Evolutionary conservation across 345 rosid species (phyloP).

Genomic region (Syzygium aqueum): DNA sequence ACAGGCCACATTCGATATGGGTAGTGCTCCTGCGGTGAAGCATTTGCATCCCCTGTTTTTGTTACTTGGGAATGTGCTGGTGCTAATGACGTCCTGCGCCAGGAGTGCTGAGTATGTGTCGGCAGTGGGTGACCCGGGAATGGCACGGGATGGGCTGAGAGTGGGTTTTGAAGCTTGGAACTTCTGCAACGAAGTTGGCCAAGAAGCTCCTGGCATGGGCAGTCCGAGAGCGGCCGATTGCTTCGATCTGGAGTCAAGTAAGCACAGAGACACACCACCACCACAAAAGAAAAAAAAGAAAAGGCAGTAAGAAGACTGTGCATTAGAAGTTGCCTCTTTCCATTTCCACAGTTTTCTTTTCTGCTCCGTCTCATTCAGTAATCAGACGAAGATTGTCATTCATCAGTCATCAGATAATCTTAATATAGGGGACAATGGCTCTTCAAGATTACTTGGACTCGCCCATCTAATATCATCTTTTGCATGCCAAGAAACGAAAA

Average conservation of each 20-base stretch:
- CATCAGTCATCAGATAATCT: neutral
- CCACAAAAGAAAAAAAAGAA: neutral
- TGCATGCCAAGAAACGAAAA: neutral
- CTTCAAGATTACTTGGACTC: neutral
- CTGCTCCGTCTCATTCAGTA: neutral
- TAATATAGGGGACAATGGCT: neutral
- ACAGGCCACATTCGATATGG: neutral
- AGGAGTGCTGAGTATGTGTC: constrained; percentile 12
- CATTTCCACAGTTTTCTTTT: neutral
- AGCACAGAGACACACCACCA: constrained; percentile 6
- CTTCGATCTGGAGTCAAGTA: constrained; percentile 37
- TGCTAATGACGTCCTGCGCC: neutral
- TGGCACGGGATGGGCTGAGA: constrained; percentile 68
- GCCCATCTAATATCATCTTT: neutral
- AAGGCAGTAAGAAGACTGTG: neutral
- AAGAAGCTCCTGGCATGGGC: constrained; percentile 56
- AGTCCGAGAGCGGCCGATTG: constrained; percentile 88
- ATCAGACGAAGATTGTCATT: neutral
- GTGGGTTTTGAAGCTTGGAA: constrained; percentile 92
- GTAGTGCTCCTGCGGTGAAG: neutral
- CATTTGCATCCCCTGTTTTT: neutral
- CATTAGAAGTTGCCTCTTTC: neutral
- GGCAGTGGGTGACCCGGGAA: constrained; percentile 84
- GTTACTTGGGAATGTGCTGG: neutral
- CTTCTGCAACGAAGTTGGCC: constrained; percentile 87